Evolutionary conservation across 805 yeast genomes (phyloP).

Genomic region (Candida lessepsii): DNA sequence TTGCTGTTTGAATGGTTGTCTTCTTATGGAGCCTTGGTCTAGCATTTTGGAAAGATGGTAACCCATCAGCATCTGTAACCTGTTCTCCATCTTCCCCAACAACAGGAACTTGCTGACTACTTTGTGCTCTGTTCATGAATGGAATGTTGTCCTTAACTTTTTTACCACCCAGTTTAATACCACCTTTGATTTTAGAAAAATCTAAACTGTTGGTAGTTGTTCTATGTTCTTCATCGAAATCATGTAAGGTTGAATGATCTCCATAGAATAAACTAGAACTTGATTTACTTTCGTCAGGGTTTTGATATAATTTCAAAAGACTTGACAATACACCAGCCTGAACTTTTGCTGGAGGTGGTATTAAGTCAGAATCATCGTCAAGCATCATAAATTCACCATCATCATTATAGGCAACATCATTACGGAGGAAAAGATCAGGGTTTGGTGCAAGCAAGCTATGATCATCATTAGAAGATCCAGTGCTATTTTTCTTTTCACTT

Average conservation of each 20-base stretch:
- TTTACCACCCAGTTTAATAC: constrained; percentile 29
- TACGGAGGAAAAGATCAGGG: constrained; percentile 42
- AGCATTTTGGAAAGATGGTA: constrained; percentile 47
- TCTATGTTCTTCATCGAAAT: constrained; percentile 13
- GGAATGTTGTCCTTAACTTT: constrained; percentile 18
- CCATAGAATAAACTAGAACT: constrained; percentile 14
- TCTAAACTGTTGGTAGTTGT: constrained; percentile 19
- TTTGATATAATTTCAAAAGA: constrained; percentile 66
- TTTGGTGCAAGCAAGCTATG: constrained; percentile 37
- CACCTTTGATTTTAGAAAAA: constrained; percentile 28
- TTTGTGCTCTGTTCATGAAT: constrained; percentile 11
- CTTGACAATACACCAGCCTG: constrained; percentile 87
- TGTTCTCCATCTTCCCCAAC: constrained; percentile 14
- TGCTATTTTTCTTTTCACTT: too few species aligned
- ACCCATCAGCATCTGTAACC: constrained; percentile 17
- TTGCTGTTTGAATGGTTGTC: constrained; percentile 14
- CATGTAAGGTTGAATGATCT: constrained; percentile 12
- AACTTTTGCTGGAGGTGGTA: constrained; percentile 51
- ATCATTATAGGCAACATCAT: constrained; percentile 19
- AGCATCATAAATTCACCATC: constrained; percentile 34
- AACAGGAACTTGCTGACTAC: constrained; percentile 9
- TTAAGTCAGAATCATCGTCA: constrained; percentile 32
- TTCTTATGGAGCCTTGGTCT: constrained; percentile 36
- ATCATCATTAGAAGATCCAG: too few species aligned
- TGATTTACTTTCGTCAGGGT: constrained; percentile 24